Evolutionary conservation across 805 yeast species (phyloP).

Genomic region (Teunomyces pallodes): DNA sequence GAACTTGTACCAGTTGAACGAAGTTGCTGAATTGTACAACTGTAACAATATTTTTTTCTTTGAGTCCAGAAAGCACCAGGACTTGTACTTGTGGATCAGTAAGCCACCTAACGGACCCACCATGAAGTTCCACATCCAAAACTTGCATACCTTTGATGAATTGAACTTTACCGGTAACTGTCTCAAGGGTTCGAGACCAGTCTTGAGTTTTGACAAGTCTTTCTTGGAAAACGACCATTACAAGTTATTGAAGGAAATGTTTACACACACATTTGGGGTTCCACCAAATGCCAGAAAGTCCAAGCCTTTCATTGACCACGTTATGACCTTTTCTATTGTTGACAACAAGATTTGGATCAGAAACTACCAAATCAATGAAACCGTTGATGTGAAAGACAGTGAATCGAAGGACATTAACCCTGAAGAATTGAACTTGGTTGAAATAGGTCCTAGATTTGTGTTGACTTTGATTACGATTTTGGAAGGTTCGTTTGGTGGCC

Average conservation of each 20-base stretch:
- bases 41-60: constrained; percentile 93
- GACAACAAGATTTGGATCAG: constrained; percentile 95
- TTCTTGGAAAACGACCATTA: constrained; percentile 67
- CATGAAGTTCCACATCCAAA: constrained; percentile 87
- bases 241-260: constrained; percentile 76
- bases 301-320: constrained; percentile 95
- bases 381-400: constrained; percentile 57
- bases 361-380: constrained; percentile 82
- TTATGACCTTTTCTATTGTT: constrained; percentile 86
- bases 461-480: constrained; percentile 85
- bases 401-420: constrained; percentile 38
- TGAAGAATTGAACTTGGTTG: constrained; percentile 76
- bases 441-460: constrained; percentile 95
- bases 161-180: constrained; percentile 96
- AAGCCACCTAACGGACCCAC: constrained; percentile 99
- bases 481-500: constrained; percentile 97
- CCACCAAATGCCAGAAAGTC: constrained; percentile 91
- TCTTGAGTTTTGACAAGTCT: constrained; percentile 79
- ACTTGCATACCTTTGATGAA: constrained; percentile 94
- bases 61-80: constrained; percentile 95
- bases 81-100: constrained; percentile 89
- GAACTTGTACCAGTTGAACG: constrained; percentile 83
- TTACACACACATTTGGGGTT: constrained; percentile 82
- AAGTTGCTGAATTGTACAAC: constrained; percentile 94
- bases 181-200: constrained; percentile 90